These are phyloP conservation scores for Fimicolochytrium jonesii DNA, from an alignment of 192 early-diverging fungal species.

Conservation along the genomic window DNA sequence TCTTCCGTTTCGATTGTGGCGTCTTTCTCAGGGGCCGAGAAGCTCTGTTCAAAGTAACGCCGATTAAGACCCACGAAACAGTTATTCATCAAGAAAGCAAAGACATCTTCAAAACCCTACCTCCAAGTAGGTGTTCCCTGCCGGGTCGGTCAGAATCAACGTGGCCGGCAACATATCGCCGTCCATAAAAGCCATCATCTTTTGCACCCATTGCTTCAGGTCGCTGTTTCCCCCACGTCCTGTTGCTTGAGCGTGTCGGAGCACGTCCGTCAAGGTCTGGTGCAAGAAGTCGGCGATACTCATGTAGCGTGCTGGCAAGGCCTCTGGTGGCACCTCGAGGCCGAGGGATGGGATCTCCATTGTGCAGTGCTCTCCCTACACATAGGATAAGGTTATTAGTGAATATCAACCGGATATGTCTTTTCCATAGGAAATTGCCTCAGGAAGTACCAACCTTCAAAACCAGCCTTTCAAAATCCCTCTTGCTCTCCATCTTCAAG, in stretches of 20 bases:
- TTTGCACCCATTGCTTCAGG: not conserved
- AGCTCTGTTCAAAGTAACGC: not conserved
- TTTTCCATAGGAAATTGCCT: too few species aligned
- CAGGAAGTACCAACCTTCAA: too few species aligned
- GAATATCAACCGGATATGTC: too few species aligned
- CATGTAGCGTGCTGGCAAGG: slow-evolving; percentile 3
- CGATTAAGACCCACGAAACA: not conserved
- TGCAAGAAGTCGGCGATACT: slow-evolving; percentile 2
- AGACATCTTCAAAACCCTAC: not conserved
- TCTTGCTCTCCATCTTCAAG: not conserved
- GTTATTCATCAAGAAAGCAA: not conserved
- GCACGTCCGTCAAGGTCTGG: slow-evolving; percentile 1
- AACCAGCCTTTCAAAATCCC: not conserved
- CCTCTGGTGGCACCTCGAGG: slow-evolving; percentile 3
- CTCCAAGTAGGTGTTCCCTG: slow-evolving; percentile 12
- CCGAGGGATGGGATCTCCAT: slow-evolving; percentile 14
- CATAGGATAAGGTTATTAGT: too few species aligned
- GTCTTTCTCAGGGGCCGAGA: slow-evolving; percentile 9
- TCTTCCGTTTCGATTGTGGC: not conserved
- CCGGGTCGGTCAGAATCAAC: slow-evolving; percentile 4
- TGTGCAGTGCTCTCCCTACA: slow-evolving; percentile 14
- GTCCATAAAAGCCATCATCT: not conserved
- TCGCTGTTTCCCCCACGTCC: not conserved
- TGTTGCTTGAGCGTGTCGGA: not conserved
- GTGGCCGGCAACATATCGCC: slow-evolving; percentile 7